Evolutionary conservation across 306 rosid genomes (phyloP).

Genomic region (Prunus dulcis): DNA sequence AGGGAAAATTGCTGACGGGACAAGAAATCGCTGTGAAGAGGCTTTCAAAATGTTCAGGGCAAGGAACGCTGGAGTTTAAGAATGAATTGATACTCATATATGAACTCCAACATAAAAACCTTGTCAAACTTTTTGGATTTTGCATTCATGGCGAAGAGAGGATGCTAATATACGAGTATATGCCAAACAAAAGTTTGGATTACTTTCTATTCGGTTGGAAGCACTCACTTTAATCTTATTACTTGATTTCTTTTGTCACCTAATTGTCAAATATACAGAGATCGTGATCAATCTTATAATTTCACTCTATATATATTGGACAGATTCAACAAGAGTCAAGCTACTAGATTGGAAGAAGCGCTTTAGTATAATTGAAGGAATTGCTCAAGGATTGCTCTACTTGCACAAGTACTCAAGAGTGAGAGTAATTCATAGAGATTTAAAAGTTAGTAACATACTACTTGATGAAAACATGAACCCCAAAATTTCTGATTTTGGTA

Average conservation of each 20-base stretch:
- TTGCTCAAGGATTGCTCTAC: neutral
- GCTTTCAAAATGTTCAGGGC: slow-evolving; percentile 24
- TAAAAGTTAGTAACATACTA: slow-evolving; percentile 26
- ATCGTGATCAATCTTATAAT: too few relatives aligned
- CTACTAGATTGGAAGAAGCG: slow-evolving; percentile 22
- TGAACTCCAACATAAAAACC: slow-evolving; percentile 19
- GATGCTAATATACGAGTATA: slow-evolving; percentile 20
- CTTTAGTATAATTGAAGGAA: slow-evolving; percentile 14
- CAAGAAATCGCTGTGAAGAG: slow-evolving; percentile 17
- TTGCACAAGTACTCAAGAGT: slow-evolving; percentile 28
- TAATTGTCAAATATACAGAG: too few relatives aligned
- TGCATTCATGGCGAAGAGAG: slow-evolving; percentile 29
- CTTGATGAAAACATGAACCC: neutral
- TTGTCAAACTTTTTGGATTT: slow-evolving; percentile 20
- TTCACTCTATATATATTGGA: too few relatives aligned
- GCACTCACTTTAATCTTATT: too few relatives aligned
- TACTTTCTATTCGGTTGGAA: slow-evolving; percentile 29
- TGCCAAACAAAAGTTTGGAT: slow-evolving; percentile 32
- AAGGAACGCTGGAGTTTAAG: slow-evolving; percentile 29
- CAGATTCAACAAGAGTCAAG: slow-evolving; percentile 4
- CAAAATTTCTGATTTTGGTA: slow-evolving; percentile 21
- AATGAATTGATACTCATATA: too few relatives aligned
- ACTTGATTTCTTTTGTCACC: too few relatives aligned
- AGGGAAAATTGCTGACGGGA: slow-evolving; percentile 12
- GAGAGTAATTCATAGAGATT: slow-evolving; percentile 16